Conservation (phyloP, 2,329 filamentous ascomycete genomes). For the Xylariales sp. region DNA sequence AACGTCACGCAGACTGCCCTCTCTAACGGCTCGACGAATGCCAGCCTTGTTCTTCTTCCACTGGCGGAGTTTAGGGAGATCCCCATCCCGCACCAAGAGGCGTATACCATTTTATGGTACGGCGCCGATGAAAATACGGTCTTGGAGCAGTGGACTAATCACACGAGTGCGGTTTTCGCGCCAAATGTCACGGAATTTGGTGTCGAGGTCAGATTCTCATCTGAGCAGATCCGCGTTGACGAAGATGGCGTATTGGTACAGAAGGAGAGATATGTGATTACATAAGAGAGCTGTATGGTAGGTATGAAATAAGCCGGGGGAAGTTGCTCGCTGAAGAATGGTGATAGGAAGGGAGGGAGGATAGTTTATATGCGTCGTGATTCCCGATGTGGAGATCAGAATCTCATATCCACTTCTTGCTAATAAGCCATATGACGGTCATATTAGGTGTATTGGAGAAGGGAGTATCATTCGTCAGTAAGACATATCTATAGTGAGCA, state of each 20-base stretch:
- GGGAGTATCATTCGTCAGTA: conserved; percentile 1
- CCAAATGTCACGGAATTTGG: conserved; percentile 37
- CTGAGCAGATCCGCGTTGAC: conserved; percentile 47
- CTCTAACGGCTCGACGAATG: conserved; percentile 42
- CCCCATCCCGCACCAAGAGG: conserved; percentile 42
- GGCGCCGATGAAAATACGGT: conserved; percentile 39
- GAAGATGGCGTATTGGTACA: conserved; percentile 35
- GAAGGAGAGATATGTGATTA: conserved; percentile 38
- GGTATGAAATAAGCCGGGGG: not conserved
- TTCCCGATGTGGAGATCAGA: not conserved
- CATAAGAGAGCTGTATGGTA: not conserved
- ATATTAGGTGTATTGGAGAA: not conserved
- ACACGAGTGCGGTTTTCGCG: conserved; percentile 43
- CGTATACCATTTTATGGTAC: conserved; percentile 48
- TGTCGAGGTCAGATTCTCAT: conserved; percentile 46
- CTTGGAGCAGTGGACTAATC: conserved; percentile 46
- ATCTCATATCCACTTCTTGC: too few relatives aligned
- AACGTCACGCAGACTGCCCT: conserved; percentile 42
- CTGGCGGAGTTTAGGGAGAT: conserved; percentile 46
- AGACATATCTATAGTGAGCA: not conserved
- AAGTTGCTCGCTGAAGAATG: not conserved
- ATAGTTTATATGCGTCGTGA: not conserved
- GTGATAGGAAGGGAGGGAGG: not conserved
- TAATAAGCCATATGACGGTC: not conserved
- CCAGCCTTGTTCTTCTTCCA: conserved; percentile 44